phyloP scores from a whole-genome alignment of 2,329 filamentous ascomycete genomes.

The Septoria petroselini region DNA sequence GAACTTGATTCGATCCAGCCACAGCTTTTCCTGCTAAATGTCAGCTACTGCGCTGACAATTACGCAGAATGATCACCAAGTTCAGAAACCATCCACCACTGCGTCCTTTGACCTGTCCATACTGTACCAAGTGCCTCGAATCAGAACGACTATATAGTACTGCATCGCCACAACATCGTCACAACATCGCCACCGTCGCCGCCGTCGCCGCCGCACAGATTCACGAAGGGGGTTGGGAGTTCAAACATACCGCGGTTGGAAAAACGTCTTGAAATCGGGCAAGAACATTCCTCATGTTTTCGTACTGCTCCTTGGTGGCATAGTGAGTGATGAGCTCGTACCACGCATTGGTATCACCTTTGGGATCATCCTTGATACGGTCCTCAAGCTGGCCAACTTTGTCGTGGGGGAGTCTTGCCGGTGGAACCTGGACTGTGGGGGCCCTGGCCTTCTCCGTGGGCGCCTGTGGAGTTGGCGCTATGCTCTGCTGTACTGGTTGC shows the following conservation, averaged over 20 bases:
- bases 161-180: too few relatives aligned
- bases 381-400: constrained; percentile 79
- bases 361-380: constrained; percentile 85
- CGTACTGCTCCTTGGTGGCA: constrained; percentile 74
- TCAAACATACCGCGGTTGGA: constrained; percentile 75
- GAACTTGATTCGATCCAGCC: constrained; percentile 69
- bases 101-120: too few relatives aligned
- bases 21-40: constrained; percentile 4
- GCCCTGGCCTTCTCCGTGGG: constrained; percentile 13
- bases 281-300: constrained; percentile 75
- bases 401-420: constrained; percentile 62
- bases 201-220: not conserved
- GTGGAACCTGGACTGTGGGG: constrained; percentile 12
- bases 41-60: not conserved
- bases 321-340: constrained; percentile 80
- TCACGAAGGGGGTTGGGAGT: not conserved
- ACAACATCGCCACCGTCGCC: not conserved
- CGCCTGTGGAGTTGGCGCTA: constrained; percentile 22
- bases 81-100: too few relatives aligned
- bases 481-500: constrained; percentile 16
- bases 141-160: too few relatives aligned
- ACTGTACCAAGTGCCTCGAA: too few relatives aligned
- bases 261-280: constrained; percentile 85
- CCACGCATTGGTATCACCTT: constrained; percentile 92
- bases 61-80: too few relatives aligned